These are phyloP conservation scores for Aspergillus tubingensis DNA, from an alignment of 2,329 filamentous ascomycete species.

Conservation along the genomic window DNA sequence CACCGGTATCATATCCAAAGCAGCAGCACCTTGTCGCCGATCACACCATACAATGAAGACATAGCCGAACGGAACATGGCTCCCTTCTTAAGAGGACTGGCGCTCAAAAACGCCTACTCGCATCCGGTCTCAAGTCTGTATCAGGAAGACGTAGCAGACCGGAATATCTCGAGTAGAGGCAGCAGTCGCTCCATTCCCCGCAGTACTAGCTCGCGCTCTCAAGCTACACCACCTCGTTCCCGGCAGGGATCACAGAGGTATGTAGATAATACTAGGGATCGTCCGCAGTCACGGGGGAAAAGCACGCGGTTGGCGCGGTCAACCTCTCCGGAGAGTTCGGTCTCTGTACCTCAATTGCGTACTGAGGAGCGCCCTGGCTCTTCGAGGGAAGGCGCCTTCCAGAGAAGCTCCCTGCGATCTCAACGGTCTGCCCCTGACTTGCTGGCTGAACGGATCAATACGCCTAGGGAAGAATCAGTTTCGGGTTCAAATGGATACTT, in stretches of 20 bases:
- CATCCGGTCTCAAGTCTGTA: conserved; percentile 39
- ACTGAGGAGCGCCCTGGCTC: conserved; percentile 1
- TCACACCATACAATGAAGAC: conserved; percentile 45
- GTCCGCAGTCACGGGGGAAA: conserved; percentile 12
- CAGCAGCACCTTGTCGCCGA: conserved; percentile 31
- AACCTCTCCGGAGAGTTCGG: conserved; percentile 17
- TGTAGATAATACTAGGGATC: background rate
- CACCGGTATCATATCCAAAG: conserved; percentile 32
- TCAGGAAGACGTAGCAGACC: conserved; percentile 46
- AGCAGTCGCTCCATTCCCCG: conserved; percentile 25
- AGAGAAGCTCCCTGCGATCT: conserved; percentile 22
- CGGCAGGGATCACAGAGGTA: background rate
- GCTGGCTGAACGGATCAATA: conserved; percentile 20
- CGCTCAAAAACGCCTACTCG: conserved; percentile 30
- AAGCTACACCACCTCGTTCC: conserved; percentile 19
- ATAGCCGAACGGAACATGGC: conserved; percentile 47
- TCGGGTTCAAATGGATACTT: conserved; percentile 26
- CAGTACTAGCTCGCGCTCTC: conserved; percentile 22
- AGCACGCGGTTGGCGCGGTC: conserved; percentile 10
- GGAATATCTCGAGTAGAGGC: conserved; percentile 37
- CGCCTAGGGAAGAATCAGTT: conserved; percentile 13
- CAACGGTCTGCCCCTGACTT: conserved; percentile 37
- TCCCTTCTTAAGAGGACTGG: conserved; percentile 31
- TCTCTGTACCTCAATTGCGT: conserved; percentile 1
- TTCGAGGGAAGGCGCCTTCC: background rate